These are phyloP conservation scores for Phoma sp. DNA, from an alignment of 2,329 filamentous ascomycete species.

Conservation along the genomic window DNA sequence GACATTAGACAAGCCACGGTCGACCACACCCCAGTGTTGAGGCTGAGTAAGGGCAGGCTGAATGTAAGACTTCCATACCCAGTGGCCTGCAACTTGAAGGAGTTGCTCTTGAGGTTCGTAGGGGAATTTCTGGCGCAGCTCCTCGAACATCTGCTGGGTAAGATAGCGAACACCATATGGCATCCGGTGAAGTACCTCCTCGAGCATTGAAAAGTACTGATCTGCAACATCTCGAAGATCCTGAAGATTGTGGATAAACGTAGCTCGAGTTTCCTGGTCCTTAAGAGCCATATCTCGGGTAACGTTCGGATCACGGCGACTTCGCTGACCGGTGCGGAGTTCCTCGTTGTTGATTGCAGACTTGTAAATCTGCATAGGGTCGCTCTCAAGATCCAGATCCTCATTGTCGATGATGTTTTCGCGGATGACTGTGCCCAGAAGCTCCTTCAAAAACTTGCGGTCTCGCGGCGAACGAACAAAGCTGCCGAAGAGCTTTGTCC, in stretches of 20 bases:
- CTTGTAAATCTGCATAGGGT: conserved; percentile 95
- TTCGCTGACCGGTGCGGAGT: conserved; percentile 85
- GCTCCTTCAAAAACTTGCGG: conserved; percentile 87
- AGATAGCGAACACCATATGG: conserved; percentile 92
- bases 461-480: conserved; percentile 92
- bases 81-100: conserved; percentile 84
- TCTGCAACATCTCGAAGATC: conserved; percentile 94
- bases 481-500: conserved; percentile 83
- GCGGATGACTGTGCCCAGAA: conserved; percentile 83
- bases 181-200: conserved; percentile 85
- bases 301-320: conserved; percentile 81
- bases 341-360: conserved; percentile 98
- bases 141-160: conserved; percentile 83
- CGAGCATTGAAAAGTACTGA: conserved; percentile 81
- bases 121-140: conserved; percentile 78
- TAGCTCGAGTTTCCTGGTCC: conserved; percentile 87
- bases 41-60: conserved; percentile 88
- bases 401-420: conserved; percentile 94
- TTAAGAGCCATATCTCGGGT: conserved; percentile 93
- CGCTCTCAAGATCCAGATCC: conserved; percentile 90
- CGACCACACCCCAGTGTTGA: conserved; percentile 91
- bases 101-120: conserved; percentile 79
- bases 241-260: conserved; percentile 93
- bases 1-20: conserved; percentile 84
- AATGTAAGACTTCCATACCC: conserved; percentile 94